Evolutionary conservation across 1,284 basidiomycete genomes (phyloP).

Genomic region (Cutaneotrichosporon cutaneum): DNA sequence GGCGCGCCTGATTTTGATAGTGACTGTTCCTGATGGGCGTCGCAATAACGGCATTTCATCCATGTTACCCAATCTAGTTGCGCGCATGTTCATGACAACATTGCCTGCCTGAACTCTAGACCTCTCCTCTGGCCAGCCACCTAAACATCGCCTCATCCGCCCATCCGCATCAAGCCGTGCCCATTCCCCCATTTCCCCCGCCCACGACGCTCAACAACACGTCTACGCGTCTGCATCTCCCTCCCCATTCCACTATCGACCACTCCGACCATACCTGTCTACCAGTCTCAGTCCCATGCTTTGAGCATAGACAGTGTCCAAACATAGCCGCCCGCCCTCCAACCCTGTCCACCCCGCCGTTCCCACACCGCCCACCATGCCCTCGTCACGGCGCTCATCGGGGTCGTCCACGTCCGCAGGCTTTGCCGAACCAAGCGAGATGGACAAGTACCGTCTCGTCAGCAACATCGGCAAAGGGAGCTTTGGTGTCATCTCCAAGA

Average conservation of each 20-base stretch:
- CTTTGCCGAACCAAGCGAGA: constrained; percentile 52
- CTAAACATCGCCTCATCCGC: neutral
- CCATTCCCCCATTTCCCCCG: too few relatives aligned
- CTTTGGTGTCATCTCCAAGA: constrained; percentile 94
- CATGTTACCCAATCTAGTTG: constrained; percentile 1
- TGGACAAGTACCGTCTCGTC: constrained; percentile 79
- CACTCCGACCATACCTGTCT: too few relatives aligned
- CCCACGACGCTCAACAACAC: too few relatives aligned
- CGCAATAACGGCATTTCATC: neutral
- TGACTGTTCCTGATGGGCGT: neutral
- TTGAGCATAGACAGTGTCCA: neutral
- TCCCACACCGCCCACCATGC: constrained; percentile 4
- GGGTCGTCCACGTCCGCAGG: constrained; percentile 11
- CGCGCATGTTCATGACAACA: neutral
- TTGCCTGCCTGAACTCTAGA: neutral
- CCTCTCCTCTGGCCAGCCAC: neutral
- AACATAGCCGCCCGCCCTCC: neutral
- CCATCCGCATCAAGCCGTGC: neutral
- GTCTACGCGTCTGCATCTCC: neutral
- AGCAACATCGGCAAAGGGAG: constrained; percentile 95
- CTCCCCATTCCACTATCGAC: neutral
- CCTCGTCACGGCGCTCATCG: constrained; percentile 13
- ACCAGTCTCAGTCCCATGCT: neutral
- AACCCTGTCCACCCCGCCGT: neutral
- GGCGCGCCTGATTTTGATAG: constrained; percentile 21